phyloP scores from a whole-genome alignment of 768 basidiomycete genomes.

The Tylopilus plumbeoviolaceoides region DNA sequence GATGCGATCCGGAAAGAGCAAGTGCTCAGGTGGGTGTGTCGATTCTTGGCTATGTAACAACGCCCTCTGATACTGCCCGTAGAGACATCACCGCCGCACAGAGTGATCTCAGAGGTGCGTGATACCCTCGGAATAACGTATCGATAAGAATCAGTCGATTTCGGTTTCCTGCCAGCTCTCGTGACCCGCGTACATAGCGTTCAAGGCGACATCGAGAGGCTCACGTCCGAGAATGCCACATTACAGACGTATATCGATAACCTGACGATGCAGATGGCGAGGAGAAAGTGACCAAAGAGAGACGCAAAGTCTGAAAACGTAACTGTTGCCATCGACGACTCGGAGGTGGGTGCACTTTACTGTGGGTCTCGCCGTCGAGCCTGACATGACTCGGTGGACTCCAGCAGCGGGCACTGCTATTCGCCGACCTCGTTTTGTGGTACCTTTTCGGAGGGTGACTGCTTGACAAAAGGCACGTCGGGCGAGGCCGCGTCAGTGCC shows the following conservation, averaged over 20 bases:
- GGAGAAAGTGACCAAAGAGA: constrained; percentile 50
- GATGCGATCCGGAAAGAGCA: constrained; percentile 78
- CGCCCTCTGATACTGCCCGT: neutral
- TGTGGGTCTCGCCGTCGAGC: neutral
- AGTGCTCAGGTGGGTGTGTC: constrained; percentile 61
- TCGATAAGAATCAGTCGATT: neutral
- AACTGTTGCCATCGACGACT: neutral
- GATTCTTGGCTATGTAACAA: neutral
- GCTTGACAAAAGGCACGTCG: neutral
- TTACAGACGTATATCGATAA: constrained; percentile 90
- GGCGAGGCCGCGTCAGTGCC: too few relatives aligned
- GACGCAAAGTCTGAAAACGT: neutral
- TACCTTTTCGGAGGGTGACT: neutral
- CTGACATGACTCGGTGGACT: neutral
- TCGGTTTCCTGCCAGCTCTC: constrained; percentile 46
- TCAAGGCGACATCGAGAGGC: constrained; percentile 77
- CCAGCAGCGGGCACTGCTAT: neutral
- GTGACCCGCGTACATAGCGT: constrained; percentile 61
- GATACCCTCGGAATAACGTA: neutral
- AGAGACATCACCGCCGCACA: constrained; percentile 78
- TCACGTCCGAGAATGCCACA: constrained; percentile 74
- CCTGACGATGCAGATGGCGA: constrained; percentile 82
- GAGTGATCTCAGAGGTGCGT: constrained; percentile 70
- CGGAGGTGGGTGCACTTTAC: constrained; percentile 4
- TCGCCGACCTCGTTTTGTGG: neutral